phyloP scores from a whole-genome alignment of 1,284 basidiomycete genomes.

The Puccinia horiana region DNA sequence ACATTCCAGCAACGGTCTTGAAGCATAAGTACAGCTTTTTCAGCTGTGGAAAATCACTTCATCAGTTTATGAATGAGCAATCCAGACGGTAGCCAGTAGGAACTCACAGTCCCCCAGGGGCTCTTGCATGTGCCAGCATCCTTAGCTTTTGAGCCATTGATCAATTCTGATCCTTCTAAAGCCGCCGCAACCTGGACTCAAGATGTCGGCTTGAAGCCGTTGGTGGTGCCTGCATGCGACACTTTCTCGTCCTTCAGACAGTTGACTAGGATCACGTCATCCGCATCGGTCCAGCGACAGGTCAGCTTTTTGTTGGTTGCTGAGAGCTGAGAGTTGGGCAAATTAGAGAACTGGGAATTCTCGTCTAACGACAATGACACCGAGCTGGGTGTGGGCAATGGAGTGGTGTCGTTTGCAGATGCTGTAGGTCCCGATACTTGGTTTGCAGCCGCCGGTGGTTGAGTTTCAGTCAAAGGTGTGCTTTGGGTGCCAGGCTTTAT shows the following conservation, averaged over 20 bases:
- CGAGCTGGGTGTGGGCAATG: neutral
- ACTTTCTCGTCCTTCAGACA: neutral
- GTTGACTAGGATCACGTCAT: neutral
- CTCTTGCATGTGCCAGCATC: neutral
- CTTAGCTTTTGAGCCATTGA: neutral
- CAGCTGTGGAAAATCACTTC: neutral
- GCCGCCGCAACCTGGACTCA: neutral
- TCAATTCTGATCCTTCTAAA: neutral
- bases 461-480: too few relatives aligned
- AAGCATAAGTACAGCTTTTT: neutral
- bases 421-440: too few relatives aligned
- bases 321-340: neutral
- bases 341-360: neutral
- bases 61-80: neutral
- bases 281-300: slow-evolving; percentile 2
- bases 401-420: neutral
- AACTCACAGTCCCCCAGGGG: neutral
- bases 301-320: neutral
- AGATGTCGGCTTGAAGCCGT: neutral
- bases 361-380: too few relatives aligned
- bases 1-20: neutral
- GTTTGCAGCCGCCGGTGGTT: too few relatives aligned
- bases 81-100: neutral
- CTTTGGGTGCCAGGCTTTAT: too few relatives aligned
- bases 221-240: neutral